These are phyloP conservation scores for Prunus campanulata DNA, from an alignment of 306 rosid genomes.

Conservation along the genomic window DNA sequence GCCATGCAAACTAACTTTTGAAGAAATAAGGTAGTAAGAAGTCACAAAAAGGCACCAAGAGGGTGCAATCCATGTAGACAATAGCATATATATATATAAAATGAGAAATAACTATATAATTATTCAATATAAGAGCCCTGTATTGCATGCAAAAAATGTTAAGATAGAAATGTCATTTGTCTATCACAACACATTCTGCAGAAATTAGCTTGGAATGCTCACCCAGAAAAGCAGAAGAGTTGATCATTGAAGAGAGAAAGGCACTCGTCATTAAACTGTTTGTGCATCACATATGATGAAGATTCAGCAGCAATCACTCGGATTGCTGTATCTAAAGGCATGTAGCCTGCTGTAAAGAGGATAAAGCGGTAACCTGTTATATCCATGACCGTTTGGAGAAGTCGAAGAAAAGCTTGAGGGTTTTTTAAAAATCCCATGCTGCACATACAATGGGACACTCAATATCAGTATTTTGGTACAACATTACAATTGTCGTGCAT, in stretches of 20 bases:
- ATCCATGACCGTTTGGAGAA: constrained; percentile 52
- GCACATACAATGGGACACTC: constrained; percentile 30
- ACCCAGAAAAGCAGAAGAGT: constrained; percentile 73
- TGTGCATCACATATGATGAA: constrained; percentile 26
- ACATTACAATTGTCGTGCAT: not conserved
- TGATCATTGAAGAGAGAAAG: constrained; percentile 40
- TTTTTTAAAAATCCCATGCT: constrained; percentile 81
- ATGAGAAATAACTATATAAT: not conserved
- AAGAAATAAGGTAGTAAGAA: too few relatives aligned
- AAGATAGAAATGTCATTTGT: not conserved
- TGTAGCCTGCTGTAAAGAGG: constrained; percentile 71
- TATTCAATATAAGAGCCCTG: not conserved
- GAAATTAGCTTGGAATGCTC: constrained; percentile 20
- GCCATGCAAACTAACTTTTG: too few relatives aligned
- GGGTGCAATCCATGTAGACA: too few relatives aligned
- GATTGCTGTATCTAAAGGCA: constrained; percentile 55
- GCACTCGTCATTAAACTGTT: constrained; percentile 49
- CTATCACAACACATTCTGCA: not conserved
- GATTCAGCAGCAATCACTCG: constrained; percentile 36
- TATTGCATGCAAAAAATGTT: too few relatives aligned
- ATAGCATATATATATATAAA: too few relatives aligned
- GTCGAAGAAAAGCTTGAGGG: constrained; percentile 52
- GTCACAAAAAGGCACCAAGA: too few relatives aligned
- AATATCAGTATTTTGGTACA: not conserved
- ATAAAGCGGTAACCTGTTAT: constrained; percentile 58